Base-by-base conservation (phyloP, 805 yeast species). In the Metschnikowia gelsemii region DNA sequence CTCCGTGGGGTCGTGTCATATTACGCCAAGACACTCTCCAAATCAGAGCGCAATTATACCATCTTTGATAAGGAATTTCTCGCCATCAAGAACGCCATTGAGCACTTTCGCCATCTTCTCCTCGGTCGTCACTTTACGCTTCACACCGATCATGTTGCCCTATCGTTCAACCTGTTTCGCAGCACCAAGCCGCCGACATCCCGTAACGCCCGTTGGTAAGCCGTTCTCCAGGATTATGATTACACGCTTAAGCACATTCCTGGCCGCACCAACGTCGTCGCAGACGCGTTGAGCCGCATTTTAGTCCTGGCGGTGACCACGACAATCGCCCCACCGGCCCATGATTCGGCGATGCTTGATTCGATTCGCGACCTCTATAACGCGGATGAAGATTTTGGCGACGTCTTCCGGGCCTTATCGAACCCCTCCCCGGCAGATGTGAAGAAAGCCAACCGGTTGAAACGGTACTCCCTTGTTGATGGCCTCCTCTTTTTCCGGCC, bases 41-140 rank as follows among this genome's bases (percentile, higher is more conserved):
- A n/a, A n/a, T n/a, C n/a, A n/a, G n/a, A n/a, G n/a, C n/a, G n/a
- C n/a, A n/a, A n/a, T n/a, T n/a, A n/a, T n/a, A n/a, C n/a, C n/a
- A n/a, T n/a, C n/a, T n/a, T n/a, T n/a, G n/a, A n/a, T n/a, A n/a
- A n/a, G n/a, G n/a, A n/a, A n/a, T n/a, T n/a, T n/a, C n/a, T n/a
- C n/a, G n/a, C n/a, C n/a, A n/a, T n/a, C n/a, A n/a, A n/a, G n/a
- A n/a, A n/a, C n/a, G n/a, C n/a, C n/a, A n/a, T n/a, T n/a, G n/a
- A n/a, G 30, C 35, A 38, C 26, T 38, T 38, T 21, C 35, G 42
- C 8, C 14, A 16, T 13, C 30, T 38, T 12, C n/a, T 38, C 12
- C 12, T 23, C 8, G 42, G 35, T 11, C 35, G 31, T 12, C 35
- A 29, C 23, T 38, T 38, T 18, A 32, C 26, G 38, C 17, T 35